A percentile compares a stretch with the other conserved stretches of the same genome.
Conservation (phyloP, 352 stramenopile genomes). For the Globisporangium recalcitrans region DNA sequence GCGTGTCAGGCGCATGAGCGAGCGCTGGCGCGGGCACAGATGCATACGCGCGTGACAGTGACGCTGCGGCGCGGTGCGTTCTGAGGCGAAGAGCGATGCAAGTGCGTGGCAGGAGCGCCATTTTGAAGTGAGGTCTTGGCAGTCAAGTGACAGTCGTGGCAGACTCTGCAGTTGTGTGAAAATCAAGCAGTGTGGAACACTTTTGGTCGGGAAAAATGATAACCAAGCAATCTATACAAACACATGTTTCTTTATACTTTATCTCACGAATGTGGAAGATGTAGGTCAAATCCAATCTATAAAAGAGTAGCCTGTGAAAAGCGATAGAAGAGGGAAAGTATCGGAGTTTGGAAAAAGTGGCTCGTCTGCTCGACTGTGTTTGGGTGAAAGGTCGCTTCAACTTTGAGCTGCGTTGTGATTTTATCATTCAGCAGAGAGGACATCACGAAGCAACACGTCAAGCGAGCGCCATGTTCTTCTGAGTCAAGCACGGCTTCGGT, state of each 20-base stretch:
- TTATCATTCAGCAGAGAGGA: background rate
- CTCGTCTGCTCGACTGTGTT: background rate
- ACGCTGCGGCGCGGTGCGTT: background rate
- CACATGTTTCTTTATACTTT: background rate
- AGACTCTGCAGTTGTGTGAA: background rate
- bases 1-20: background rate
- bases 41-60: background rate
- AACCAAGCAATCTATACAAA: too few relatives aligned
- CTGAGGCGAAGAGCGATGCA: background rate
- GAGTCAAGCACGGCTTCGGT: conserved; percentile 83
- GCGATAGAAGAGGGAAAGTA: background rate
- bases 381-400: conserved; percentile 8
- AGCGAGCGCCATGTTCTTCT: conserved; percentile 50
- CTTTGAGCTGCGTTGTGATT: background rate
- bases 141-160: background rate
- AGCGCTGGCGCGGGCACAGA: background rate
- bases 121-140: background rate
- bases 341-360: background rate
- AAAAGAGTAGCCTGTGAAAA: background rate
- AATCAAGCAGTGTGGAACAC: background rate
- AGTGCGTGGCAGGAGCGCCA: conserved; percentile 2
- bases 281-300: too few relatives aligned
- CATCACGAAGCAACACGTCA: background rate
- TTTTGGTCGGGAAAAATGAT: too few relatives aligned
- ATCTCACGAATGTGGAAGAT: too few relatives aligned